These are phyloP conservation scores for Debaryomycetaceae sp. DNA, from an alignment of 1,139 yeast species.

Conservation along the genomic window DNA sequence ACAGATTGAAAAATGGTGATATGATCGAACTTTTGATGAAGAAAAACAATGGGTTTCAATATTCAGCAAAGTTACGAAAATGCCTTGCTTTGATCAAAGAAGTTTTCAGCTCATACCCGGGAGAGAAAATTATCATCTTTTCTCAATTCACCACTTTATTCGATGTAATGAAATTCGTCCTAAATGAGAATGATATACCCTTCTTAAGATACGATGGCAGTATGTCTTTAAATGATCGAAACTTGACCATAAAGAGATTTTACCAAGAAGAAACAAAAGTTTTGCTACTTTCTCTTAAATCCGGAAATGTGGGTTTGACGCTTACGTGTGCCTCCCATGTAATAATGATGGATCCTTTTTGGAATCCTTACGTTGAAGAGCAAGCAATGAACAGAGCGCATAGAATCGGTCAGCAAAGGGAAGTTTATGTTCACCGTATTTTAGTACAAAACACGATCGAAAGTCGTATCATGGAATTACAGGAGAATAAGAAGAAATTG, in stretches of 20 bases:
- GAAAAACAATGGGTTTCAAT: slow-evolving; percentile 30
- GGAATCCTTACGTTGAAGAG: slow-evolving; percentile 96
- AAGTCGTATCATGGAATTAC: slow-evolving; percentile 77
- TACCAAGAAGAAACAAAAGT: slow-evolving; percentile 53
- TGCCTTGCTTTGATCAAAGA: slow-evolving; percentile 44
- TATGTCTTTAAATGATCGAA: slow-evolving; percentile 66
- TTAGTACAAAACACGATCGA: slow-evolving; percentile 71
- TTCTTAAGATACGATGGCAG: slow-evolving; percentile 77
- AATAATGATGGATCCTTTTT: slow-evolving; percentile 85
- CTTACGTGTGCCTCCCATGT: slow-evolving; percentile 92
- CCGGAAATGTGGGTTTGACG: slow-evolving; percentile 92
- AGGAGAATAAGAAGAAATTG: slow-evolving; percentile 66
- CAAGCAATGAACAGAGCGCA: slow-evolving; percentile 96
- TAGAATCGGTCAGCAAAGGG: slow-evolving; percentile 81
- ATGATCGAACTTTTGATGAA: slow-evolving; percentile 25
- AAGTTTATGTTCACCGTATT: slow-evolving; percentile 71
- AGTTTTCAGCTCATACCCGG: slow-evolving; percentile 39
- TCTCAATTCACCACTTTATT: slow-evolving; percentile 82
- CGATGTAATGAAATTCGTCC: slow-evolving; percentile 60
- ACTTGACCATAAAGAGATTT: slow-evolving; percentile 59
- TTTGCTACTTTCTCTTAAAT: slow-evolving; percentile 73
- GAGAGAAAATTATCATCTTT: slow-evolving; percentile 71
- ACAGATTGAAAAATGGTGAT: slow-evolving; percentile 11
- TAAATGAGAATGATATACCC: slow-evolving; percentile 44
- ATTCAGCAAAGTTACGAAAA: slow-evolving; percentile 55